These are phyloP conservation scores for Neoarthrinium moseri DNA, from an alignment of 2,329 filamentous ascomycete genomes.

Conservation along the genomic window DNA sequence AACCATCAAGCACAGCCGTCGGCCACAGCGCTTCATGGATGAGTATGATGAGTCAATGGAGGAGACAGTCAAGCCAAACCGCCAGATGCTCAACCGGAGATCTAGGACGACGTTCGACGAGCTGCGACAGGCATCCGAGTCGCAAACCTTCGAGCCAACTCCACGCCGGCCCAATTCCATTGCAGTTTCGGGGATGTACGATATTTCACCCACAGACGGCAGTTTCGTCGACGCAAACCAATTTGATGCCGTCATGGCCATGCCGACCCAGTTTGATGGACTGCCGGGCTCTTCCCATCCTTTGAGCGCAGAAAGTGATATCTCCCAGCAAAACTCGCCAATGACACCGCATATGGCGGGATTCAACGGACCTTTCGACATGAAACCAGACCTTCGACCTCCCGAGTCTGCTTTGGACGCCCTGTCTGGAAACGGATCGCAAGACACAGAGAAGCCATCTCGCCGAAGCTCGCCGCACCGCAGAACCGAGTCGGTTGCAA, in stretches of 20 bases:
- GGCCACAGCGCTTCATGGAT: constrained; percentile 54
- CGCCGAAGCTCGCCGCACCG: constrained; percentile 42
- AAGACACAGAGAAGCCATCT: constrained; percentile 22
- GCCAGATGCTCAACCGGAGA: constrained; percentile 40
- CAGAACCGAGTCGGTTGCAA: constrained; percentile 59
- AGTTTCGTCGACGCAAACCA: constrained; percentile 50
- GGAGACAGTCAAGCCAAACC: constrained; percentile 60
- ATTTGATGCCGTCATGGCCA: constrained; percentile 34
- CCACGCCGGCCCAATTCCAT: constrained; percentile 53
- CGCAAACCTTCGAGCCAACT: constrained; percentile 48
- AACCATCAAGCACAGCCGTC: constrained; percentile 38
- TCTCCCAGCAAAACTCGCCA: constrained; percentile 53
- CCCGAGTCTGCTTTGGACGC: constrained; percentile 15
- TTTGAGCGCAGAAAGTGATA: constrained; percentile 40
- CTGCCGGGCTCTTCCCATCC: constrained; percentile 34
- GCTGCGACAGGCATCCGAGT: constrained; percentile 56
- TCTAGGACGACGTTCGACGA: constrained; percentile 56
- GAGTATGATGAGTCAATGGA: constrained; percentile 66
- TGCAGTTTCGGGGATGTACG: constrained; percentile 33
- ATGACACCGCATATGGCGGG: constrained; percentile 47
- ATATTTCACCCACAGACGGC: constrained; percentile 54
- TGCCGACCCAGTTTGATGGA: constrained; percentile 38
- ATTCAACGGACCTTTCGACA: constrained; percentile 41
- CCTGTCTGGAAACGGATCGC: constrained; percentile 18
- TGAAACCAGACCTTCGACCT: constrained; percentile 39